These are phyloP conservation scores for Myriosclerotinia scirpicola DNA, from an alignment of 2,329 filamentous ascomycete genomes.

Conservation along the genomic window DNA sequence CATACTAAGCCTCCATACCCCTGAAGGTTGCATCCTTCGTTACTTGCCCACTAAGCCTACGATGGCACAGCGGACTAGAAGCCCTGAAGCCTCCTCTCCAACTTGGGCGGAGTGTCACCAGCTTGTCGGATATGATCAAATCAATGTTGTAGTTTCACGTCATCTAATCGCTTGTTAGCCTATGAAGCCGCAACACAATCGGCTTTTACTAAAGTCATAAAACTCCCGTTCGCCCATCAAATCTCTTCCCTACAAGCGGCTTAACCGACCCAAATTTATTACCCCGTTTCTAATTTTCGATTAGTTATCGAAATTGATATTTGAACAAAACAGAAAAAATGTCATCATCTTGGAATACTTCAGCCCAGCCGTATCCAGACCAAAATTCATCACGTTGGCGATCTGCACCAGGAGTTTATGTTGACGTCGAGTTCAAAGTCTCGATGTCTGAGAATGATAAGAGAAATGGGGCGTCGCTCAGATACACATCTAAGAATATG, in stretches of 20 bases:
- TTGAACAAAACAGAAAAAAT: not conserved
- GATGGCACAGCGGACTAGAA: slow-evolving; percentile 19
- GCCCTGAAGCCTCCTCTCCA: slow-evolving; percentile 21
- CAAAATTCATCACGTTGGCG: slow-evolving; percentile 10
- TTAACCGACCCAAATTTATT: not conserved
- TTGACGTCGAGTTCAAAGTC: slow-evolving; percentile 38
- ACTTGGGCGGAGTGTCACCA: slow-evolving; percentile 16
- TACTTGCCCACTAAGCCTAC: slow-evolving; percentile 14
- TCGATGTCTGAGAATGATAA: slow-evolving; percentile 32
- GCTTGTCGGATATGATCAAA: slow-evolving; percentile 16
- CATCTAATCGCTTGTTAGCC: slow-evolving; percentile 5
- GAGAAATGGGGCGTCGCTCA: slow-evolving; percentile 33
- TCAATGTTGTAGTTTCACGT: slow-evolving; percentile 14
- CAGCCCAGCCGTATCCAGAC: slow-evolving; percentile 23
- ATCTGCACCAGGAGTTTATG: slow-evolving; percentile 32
- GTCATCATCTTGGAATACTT: slow-evolving; percentile 14
- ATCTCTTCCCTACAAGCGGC: slow-evolving; percentile 4
- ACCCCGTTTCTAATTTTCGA: not conserved
- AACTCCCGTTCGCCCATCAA: not conserved
- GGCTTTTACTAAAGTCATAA: slow-evolving; percentile 17
- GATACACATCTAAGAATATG: slow-evolving; percentile 36
- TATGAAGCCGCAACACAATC: not conserved
- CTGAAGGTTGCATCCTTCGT: slow-evolving; percentile 21
- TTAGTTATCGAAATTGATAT: slow-evolving; percentile 7
- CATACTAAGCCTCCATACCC: slow-evolving; percentile 20